Conservation (phyloP, 164 flowering plant genomes). For the Cinnamomum chago region DNA sequence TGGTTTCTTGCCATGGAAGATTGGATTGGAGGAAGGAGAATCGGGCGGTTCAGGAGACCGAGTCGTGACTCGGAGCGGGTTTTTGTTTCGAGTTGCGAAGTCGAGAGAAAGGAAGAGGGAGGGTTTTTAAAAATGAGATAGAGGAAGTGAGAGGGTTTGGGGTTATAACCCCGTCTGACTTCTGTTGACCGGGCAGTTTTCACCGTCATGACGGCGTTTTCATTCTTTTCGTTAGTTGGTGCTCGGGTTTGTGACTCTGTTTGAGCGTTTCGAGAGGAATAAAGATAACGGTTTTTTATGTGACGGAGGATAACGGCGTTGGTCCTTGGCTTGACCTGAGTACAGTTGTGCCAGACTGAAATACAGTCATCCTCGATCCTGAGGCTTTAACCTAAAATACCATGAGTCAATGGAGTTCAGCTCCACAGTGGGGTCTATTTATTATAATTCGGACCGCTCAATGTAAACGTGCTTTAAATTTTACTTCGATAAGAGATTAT, state of each 20-base stretch:
- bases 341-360: too few relatives aligned
- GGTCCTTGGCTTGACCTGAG: too few relatives aligned
- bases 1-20: background rate
- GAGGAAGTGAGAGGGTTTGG: background rate
- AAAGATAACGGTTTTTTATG: too few relatives aligned
- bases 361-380: too few relatives aligned
- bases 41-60: background rate
- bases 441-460: rapidly evolving
- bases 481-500: too few relatives aligned
- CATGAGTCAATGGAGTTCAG: too few relatives aligned
- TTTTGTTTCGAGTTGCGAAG: background rate
- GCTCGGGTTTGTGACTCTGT: too few relatives aligned
- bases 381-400: too few relatives aligned
- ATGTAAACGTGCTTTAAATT: too few relatives aligned
- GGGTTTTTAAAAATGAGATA: background rate
- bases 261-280: too few relatives aligned
- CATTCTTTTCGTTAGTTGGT: background rate
- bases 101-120: background rate
- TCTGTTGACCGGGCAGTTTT: background rate
- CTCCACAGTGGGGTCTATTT: too few relatives aligned
- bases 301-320: too few relatives aligned
- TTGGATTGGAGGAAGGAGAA: background rate
- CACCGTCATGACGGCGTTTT: background rate
- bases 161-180: background rate
- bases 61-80: background rate